Conservation (phyloP, 2,329 filamentous ascomycete genomes). For the Aureobasidium subglaciale region DNA sequence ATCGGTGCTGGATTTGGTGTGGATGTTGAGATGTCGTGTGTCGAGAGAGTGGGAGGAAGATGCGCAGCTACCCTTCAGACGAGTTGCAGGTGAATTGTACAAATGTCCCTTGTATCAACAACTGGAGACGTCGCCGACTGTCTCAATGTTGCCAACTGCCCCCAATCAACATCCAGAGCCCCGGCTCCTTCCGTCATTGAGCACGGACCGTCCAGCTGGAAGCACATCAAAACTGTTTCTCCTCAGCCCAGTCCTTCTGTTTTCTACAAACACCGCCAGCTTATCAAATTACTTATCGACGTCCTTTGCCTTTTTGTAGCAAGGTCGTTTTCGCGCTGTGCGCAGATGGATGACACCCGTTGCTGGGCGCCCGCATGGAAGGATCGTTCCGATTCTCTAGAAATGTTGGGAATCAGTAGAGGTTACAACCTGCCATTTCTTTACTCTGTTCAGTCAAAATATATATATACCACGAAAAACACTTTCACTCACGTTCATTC, state of each 20-base stretch:
- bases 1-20: not conserved
- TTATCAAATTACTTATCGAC: conserved; percentile 52
- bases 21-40: not conserved
- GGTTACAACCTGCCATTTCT: conserved; percentile 45
- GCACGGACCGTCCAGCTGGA: conserved; percentile 2
- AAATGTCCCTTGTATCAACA: not conserved
- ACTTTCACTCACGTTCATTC: no score
- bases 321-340: conserved; percentile 62
- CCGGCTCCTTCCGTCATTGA: conserved; percentile 12
- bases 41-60: conserved; percentile 13
- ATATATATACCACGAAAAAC: not conserved
- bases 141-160: not conserved
- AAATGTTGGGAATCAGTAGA: conserved; percentile 66
- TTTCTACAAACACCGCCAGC: conserved; percentile 47
- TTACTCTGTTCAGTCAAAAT: not conserved
- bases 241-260: conserved; percentile 27
- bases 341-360: conserved; percentile 58
- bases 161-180: not conserved
- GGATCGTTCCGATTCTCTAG: conserved; percentile 55
- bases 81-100: not conserved
- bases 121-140: conserved; percentile 21
- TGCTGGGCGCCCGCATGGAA: conserved; percentile 66
- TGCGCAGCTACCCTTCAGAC: not conserved
- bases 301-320: conserved; percentile 44
- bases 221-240: conserved; percentile 20